Evolutionary conservation across 257 asterid genomes (phyloP), one percentile per base, ranked within the genome.

Genomic region (Striga asiatica): DNA sequence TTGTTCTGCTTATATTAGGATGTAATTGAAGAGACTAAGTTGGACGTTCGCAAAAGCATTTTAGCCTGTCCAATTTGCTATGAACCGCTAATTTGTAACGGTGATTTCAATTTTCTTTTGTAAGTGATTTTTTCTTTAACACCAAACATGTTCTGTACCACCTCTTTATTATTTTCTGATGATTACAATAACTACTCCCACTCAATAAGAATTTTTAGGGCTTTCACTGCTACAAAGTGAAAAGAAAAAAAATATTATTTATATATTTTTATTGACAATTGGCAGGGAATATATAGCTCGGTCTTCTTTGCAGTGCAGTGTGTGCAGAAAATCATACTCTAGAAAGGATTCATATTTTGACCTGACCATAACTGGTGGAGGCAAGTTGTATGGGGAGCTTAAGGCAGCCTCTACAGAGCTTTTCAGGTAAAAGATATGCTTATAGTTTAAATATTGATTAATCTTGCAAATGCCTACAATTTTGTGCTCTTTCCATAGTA

Each of bases 41-140:
- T 71, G 71, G 73, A 61, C 50, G 54, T 55, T 50, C 75, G 70
- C 60, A 67, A 73, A 60, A 73, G 62, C 25, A 68, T 76, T 54
- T 69, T 88, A 64, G 91, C 97, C 27, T 88, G 97, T 65, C 92
- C 97, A 18, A 80, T 88, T 73, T 88, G 97, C 80, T 76, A 64
- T 17, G 61, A 73, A 14, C 73, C 68, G 24, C 50, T 84, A 56
- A 50, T 54, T 54, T 75, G 73, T 76, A 69, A 58, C 5, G 65
- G 71, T 52, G 74, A 66, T 23, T 38, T 74, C 1, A 47, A 67
- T 42, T 62, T 71, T 58, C 73, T 81, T 18, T 28, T 67, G 97
- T 88, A 71, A 73, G 91, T 73, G 59, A 20, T 66, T 8, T 55
- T 41, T 22, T 25, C 28, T 34, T 39, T 47, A 32, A 16, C 34